Evolutionary conservation across 2,329 filamentous ascomycete species (phyloP).

Genomic region (Raffaelea arxii): DNA sequence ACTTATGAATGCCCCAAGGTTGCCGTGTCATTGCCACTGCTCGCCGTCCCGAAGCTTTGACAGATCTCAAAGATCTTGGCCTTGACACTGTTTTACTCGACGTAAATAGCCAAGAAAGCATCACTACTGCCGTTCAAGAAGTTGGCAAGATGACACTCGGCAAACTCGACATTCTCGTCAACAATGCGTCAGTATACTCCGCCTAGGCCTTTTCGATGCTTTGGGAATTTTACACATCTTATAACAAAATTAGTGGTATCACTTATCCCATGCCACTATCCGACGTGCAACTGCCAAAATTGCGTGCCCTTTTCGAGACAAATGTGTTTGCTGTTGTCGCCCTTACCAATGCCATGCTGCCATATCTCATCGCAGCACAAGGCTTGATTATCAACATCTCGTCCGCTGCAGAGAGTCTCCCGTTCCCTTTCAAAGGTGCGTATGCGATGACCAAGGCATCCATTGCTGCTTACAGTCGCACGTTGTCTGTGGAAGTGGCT

Average conservation of each 20-base stretch:
- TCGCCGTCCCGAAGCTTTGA: conserved; percentile 24
- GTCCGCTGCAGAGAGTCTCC: conserved; percentile 37
- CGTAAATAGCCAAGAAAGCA: conserved; percentile 18
- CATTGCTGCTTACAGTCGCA: conserved; percentile 40
- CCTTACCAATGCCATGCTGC: conserved; percentile 38
- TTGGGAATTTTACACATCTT: background rate
- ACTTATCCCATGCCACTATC: conserved; percentile 39
- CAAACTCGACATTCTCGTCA: conserved; percentile 46
- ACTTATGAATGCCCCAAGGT: conserved; percentile 15
- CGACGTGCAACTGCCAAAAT: conserved; percentile 39
- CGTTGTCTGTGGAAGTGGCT: conserved; percentile 40
- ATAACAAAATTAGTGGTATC: conserved; percentile 4
- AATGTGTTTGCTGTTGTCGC: conserved; percentile 49
- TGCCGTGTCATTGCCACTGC: conserved; percentile 29
- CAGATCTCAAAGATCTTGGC: conserved; percentile 15
- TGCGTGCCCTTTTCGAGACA: conserved; percentile 43
- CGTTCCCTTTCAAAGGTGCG: conserved; percentile 40
- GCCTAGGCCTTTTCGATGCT: background rate
- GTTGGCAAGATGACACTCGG: conserved; percentile 26
- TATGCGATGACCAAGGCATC: conserved; percentile 48
- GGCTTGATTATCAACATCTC: conserved; percentile 47
- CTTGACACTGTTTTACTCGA: conserved; percentile 19
- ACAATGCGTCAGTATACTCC: conserved; percentile 39
- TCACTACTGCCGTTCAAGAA: conserved; percentile 20
- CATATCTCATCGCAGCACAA: conserved; percentile 35